These are phyloP conservation scores for Uronychia binucleata DNA, from an alignment of 73 alveolate species.

Conservation along the genomic window DNA sequence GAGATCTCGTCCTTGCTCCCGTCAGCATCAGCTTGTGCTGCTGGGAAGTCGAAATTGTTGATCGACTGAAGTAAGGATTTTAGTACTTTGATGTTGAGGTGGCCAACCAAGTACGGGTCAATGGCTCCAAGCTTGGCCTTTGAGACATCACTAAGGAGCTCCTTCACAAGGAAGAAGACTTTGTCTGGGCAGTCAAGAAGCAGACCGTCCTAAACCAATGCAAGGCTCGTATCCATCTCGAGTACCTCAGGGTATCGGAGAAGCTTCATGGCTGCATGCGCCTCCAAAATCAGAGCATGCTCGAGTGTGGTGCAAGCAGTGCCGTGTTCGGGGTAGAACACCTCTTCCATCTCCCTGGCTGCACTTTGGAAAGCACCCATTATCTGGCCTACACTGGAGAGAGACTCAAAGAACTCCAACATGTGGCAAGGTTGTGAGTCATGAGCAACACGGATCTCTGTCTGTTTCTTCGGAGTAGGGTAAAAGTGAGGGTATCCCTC, in stretches of 20 bases:
- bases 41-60: constrained; percentile 32
- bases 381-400: not conserved
- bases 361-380: constrained; percentile 10
- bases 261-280: constrained; percentile 17
- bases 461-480: not conserved
- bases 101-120: constrained; percentile 29
- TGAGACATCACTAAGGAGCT: constrained; percentile 9
- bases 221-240: not conserved
- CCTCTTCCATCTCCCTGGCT: constrained; percentile 3
- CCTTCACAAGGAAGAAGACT: constrained; percentile 28
- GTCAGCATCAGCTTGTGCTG: constrained; percentile 5
- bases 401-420: constrained; percentile 38
- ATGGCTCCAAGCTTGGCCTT: not conserved
- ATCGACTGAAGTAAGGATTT: not conserved
- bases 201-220: constrained; percentile 28
- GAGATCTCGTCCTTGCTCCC: constrained; percentile 3
- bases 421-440: constrained; percentile 3
- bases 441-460: not conserved
- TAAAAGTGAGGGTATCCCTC: constrained; percentile 51
- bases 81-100: constrained; percentile 23
- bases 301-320: constrained; percentile 29
- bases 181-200: constrained; percentile 19
- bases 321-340: constrained; percentile 41
- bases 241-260: not conserved
- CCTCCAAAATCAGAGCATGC: constrained; percentile 23